Evolutionary conservation across 1,284 basidiomycete genomes (phyloP), one percentile per base, ranked within the genome.

Genomic region (Cryptococcus deneoformans): DNA sequence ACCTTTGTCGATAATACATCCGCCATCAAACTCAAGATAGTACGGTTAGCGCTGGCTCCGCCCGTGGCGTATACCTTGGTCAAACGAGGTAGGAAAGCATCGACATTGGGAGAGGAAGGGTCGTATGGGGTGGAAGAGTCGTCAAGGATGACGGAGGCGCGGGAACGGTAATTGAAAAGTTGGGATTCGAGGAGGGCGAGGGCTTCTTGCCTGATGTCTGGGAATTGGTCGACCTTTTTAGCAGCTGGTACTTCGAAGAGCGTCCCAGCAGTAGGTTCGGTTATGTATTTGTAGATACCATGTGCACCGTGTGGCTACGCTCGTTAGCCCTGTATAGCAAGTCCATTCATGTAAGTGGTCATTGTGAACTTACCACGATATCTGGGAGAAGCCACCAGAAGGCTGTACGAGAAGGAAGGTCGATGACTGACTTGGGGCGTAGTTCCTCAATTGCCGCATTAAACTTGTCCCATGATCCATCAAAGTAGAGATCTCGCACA

Each of bases 121-220:
- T 24, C 56, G 55, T 29, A 53, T 5, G 61, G 53, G 5, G 55
- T 52, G 6, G 46, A n/a, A 87, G 84, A 46, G 85, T 85, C 58
- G 82, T 83, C 76, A 87, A 91, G 58, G 85, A 91, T 69, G 16
- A 69, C 61, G 14, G 63, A 58, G 8, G 69, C 68, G 14, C 74
- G 65, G 10, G 68, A 63, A 34, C 66, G 62, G 58, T 75, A 76
- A 52, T 71, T 72, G 56, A 93, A 80, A 71, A 93, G 84, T 69
- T 94, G 91, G 0, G 89, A 90, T 75, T 92, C 88, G 62, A 94
- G 80, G 62, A 94, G 89, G 5, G 89, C 87, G n/a, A 88, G 83
- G 3, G 89, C 85, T 71, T 91, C 88, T 5, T 82, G 80, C 12
- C 75, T 68, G 0, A 75, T 58, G 37, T 79, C 77, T 38, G 72